Base-by-base conservation (phyloP, 169 alveolate species). In the Ichthyophthirius multifiliis region DNA sequence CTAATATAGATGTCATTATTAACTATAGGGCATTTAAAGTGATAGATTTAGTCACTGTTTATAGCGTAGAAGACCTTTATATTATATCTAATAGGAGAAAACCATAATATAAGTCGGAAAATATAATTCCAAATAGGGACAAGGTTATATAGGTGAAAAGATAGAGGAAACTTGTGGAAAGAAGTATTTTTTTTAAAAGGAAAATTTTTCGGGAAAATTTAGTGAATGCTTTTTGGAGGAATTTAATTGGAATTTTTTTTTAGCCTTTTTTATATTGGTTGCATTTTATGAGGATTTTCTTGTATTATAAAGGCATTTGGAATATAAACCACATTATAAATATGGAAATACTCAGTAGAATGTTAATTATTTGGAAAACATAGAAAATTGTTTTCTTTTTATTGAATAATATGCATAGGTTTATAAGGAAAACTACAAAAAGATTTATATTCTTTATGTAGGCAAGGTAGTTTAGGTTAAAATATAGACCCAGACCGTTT, bases 1-100 rank as follows among this genome's bases (percentile, higher is more conserved):
- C 92, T 12, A 90, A 65, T 41, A 87, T 34, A 1, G 83, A 75
- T 7, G 94, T 89, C 83, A 86, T 78, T 15, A 86, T 44, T 3
- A 89, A 31, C 34, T 89, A 48, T 5, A 75, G 83, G 55, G 31
- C 35, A 46, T 87, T 90, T n/a, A 75, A 30, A 0, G 93, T 82
- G 20, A 89, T 79, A 4, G 94, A 82, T 47, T 74, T 45, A 12
- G 85, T 82, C 0, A 90, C 89, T 31, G 85, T 85, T 20, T 65
- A 13, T 5, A 90, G 65, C 4, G 74, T 81, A 3, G 74, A 81
- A 41, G 82, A 63, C 55, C 93, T 39, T 31, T 83, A 83, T 31
- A 89, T 77, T 1, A 89, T 63, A 41, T 89, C 92, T 9, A 89
- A 67, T 5, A 89, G 85, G 10, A 83, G 81, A 37, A 89, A 65